Conservation (phyloP, 2,329 filamentous ascomycete genomes). For the Beauveria caledonica region DNA sequence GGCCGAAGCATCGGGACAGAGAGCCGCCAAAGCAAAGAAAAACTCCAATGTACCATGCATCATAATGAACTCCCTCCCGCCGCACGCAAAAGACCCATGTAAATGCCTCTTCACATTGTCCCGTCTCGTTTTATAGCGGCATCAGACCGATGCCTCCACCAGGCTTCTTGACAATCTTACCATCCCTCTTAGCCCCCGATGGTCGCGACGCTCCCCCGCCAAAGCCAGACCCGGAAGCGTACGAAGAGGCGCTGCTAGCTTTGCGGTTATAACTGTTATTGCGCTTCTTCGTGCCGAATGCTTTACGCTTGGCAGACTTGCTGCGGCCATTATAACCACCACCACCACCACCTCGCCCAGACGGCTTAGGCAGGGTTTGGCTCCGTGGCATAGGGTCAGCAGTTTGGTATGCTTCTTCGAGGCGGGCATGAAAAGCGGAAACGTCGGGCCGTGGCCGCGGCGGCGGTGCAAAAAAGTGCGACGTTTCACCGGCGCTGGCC, state of each 20-base stretch:
- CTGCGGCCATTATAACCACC: slow-evolving; percentile 5
- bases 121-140: slow-evolving; percentile 23
- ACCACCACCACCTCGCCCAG: slow-evolving; percentile 17
- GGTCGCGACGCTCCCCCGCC: neutral
- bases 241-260: slow-evolving; percentile 15
- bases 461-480: slow-evolving; percentile 37
- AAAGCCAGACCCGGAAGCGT: slow-evolving; percentile 9
- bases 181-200: slow-evolving; percentile 19
- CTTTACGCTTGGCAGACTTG: slow-evolving; percentile 21
- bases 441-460: slow-evolving; percentile 21
- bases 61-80: neutral
- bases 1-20: neutral
- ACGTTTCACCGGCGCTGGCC: slow-evolving; percentile 22
- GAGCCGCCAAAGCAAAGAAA: neutral
- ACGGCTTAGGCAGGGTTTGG: slow-evolving; percentile 20
- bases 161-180: slow-evolving; percentile 26
- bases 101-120: neutral
- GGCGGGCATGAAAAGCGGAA: slow-evolving; percentile 26
- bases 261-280: slow-evolving; percentile 25
- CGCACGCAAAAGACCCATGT: neutral
- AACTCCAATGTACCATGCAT: slow-evolving; percentile 5
- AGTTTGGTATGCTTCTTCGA: slow-evolving; percentile 22
- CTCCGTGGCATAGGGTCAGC: slow-evolving; percentile 10
- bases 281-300: slow-evolving; percentile 14
- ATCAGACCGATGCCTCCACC: slow-evolving; percentile 30